These are phyloP conservation scores for Colletotrichum musicola DNA, from an alignment of 2,329 filamentous ascomycete species.

Conservation along the genomic window DNA sequence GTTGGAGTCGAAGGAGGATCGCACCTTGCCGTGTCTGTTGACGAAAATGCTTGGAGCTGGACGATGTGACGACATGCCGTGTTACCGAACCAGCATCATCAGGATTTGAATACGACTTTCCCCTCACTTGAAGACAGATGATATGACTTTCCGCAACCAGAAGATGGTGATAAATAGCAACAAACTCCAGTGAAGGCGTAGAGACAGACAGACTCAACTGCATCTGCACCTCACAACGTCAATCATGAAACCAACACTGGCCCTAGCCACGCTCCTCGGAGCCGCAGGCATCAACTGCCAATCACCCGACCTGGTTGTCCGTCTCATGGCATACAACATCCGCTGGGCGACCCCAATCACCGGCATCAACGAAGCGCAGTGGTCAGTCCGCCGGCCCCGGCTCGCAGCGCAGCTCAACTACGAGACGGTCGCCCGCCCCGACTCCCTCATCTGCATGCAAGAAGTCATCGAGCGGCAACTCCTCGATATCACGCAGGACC, in stretches of 20 bases:
- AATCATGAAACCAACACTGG: background rate
- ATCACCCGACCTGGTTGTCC: slow-evolving; percentile 44
- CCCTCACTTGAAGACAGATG: slow-evolving; percentile 9
- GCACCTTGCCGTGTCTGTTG: background rate
- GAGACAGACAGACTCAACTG: background rate
- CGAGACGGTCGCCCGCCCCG: slow-evolving; percentile 47
- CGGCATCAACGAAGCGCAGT: slow-evolving; percentile 55
- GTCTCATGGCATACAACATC: slow-evolving; percentile 62
- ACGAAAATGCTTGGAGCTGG: background rate
- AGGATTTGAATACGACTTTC: background rate
- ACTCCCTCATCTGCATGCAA: slow-evolving; percentile 60
- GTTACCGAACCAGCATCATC: background rate
- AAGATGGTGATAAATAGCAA: background rate
- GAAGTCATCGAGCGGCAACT: slow-evolving; percentile 62
- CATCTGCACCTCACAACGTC: background rate
- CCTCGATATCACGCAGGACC: slow-evolving; percentile 53
- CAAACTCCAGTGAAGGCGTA: no score
- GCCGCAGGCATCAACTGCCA: background rate
- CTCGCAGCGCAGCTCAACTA: slow-evolving; percentile 54
- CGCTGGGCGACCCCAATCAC: slow-evolving; percentile 58
- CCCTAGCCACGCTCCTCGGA: background rate
- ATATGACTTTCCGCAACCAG: background rate
- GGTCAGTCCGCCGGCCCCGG: slow-evolving; percentile 52
- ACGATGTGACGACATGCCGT: slow-evolving; percentile 6
- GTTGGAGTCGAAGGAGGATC: background rate